A percentile compares a stretch with the other conserved stretches of the same genome.
These are phyloP conservation scores for Ceratobasidium sp. DNA, from an alignment of 1,284 basidiomycete genomes.

Conservation along the genomic window DNA sequence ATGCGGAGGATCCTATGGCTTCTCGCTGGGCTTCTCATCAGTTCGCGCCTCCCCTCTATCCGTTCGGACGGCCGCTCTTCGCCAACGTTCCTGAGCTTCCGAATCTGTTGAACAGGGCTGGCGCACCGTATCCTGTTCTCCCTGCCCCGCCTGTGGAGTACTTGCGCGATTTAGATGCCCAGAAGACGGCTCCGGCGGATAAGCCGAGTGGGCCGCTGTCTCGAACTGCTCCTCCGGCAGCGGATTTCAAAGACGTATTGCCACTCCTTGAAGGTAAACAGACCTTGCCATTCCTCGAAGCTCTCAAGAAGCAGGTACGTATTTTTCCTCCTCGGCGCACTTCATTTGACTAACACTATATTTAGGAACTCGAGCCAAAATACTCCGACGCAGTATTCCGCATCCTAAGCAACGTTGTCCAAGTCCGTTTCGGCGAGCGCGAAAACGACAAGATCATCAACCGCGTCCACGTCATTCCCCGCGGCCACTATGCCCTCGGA, in stretches of 20 bases:
- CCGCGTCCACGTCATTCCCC: conserved; percentile 25
- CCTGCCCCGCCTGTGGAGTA: conserved; percentile 2
- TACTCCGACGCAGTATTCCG: conserved; percentile 11
- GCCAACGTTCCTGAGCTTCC: neutral
- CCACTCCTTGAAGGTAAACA: neutral
- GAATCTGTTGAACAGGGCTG: neutral
- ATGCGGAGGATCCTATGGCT: too few species aligned
- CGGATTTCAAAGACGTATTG: neutral
- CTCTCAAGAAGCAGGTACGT: conserved; percentile 7
- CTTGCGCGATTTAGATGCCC: conserved; percentile 13
- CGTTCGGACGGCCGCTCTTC: neutral
- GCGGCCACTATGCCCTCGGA: neutral
- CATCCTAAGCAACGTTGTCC: neutral
- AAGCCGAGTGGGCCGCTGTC: neutral
- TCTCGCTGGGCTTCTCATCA: too few species aligned
- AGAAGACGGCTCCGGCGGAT: neutral
- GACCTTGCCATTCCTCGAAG: neutral
- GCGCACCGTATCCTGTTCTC: neutral
- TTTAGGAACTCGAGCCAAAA: neutral
- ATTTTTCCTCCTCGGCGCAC: too few species aligned
- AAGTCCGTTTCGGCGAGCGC: conserved; percentile 38
- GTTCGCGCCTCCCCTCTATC: neutral
- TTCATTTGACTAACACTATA: neutral
- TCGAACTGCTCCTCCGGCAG: neutral
- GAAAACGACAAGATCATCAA: conserved; percentile 15